Base-by-base conservation (phyloP, 176 grass and related monocot species). In the Triticum urartu region DNA sequence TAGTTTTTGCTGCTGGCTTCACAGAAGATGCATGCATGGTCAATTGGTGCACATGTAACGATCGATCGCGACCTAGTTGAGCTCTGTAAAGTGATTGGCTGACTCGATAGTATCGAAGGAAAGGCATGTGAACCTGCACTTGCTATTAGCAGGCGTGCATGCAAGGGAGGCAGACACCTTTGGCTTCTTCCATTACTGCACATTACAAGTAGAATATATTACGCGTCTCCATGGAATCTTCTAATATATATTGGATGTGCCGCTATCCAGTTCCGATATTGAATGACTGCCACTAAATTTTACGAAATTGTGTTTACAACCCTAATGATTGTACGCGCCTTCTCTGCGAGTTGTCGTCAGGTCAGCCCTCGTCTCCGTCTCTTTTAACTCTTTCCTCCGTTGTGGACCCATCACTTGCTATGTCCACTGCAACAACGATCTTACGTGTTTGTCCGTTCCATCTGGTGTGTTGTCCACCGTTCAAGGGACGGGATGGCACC, bases 61-160 rank as follows among this genome's bases (percentile, higher is more conserved):
- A 69, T 32, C 9, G 54, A 43, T 64, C 8, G 60, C 74, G 48
- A 71, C 24, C 17, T 12, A 15, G 45, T 28, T 21, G 52, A 24
- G 56, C 38, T 25, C 21, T 9, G 48, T n/a, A 40, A 8, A 73
- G 11, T 3, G 34, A 73, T 11, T 17, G 3, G 11, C 20, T 60
- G 70, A 30, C 70, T 52, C 50, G 18, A 22, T 82, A 64, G 30
- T 82, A 42, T n/a, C 15, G 60, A 58, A 21, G 15, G 15, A 62
- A 38, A 58, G 26, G 43, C 87, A n/a, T 69, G 38, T 70, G 78
- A 81, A 62, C 61, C 26, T 76, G 69, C 82, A 50, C 61, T 35
- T 75, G 61, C 82, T 56, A 47, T 20, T 33, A 52, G 1, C 42
- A 50, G 1, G 73, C 72, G n/a, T 70, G 47, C 50, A 34, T 62